These are phyloP conservation scores for Protea cynaroides DNA, from an alignment of 164 flowering plant genomes.

Conservation along the genomic window DNA sequence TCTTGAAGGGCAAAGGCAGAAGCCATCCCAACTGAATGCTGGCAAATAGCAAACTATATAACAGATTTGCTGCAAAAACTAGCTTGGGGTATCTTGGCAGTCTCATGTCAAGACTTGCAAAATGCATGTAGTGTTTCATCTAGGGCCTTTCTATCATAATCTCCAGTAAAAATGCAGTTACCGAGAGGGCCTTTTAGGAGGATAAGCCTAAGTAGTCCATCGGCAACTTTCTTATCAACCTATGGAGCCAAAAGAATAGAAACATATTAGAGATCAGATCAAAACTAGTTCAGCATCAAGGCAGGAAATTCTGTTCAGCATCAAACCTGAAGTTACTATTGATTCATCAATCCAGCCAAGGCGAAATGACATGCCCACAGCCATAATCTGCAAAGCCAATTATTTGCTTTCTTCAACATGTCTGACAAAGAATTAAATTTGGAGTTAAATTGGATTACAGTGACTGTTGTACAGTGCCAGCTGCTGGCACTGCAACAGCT, in stretches of 20 bases:
- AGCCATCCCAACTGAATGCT: too few relatives aligned
- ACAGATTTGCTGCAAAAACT: too few relatives aligned
- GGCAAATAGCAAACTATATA: too few relatives aligned
- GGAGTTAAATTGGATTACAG: background rate
- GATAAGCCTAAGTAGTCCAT: conserved; percentile 90
- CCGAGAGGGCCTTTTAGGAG: conserved; percentile 94
- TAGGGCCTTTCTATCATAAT: conserved; percentile 75
- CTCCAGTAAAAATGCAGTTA: conserved; percentile 91
- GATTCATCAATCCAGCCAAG: conserved; percentile 98
- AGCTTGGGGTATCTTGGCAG: too few relatives aligned
- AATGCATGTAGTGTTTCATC: conserved; percentile 86
- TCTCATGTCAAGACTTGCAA: conserved; percentile 50
- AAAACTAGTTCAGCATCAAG: background rate
- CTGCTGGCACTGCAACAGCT: conserved; percentile 98
- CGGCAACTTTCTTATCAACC: conserved; percentile 99
- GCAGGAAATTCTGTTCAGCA: background rate
- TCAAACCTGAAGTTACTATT: too few relatives aligned
- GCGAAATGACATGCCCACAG: conserved; percentile 94
- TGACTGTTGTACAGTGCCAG: conserved; percentile 65
- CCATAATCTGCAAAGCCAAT: conserved; percentile 74
- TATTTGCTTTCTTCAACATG: background rate
- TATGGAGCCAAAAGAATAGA: conserved; percentile 17
- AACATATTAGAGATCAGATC: background rate
- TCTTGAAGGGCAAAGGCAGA: too few relatives aligned
- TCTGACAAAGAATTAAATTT: background rate